Percentiles rank a stretch among this genome's conserved stretches.
Conservation (phyloP, 1,284 basidiomycete genomes). For the Ganoderma meredithae region DNA sequence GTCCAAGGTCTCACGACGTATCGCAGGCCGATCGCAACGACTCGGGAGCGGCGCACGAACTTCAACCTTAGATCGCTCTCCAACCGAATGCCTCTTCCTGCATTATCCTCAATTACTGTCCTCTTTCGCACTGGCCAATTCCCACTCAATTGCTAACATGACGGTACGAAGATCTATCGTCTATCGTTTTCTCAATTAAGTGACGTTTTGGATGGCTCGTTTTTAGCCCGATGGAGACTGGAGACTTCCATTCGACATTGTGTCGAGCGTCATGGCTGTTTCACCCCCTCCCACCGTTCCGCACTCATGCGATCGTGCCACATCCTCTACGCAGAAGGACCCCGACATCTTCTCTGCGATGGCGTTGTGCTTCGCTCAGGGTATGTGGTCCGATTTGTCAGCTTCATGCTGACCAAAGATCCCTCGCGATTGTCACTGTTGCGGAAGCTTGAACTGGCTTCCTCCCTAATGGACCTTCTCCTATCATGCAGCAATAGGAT, state of each 20-base stretch:
- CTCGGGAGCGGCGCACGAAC: not conserved
- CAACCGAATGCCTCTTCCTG: not conserved
- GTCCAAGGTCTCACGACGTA: no score
- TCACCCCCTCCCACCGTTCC: slow-evolving; percentile 1
- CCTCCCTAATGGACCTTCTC: not conserved
- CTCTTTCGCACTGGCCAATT: not conserved
- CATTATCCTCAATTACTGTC: not conserved
- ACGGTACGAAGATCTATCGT: not conserved
- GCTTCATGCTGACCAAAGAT: not conserved
- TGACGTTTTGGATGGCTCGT: not conserved
- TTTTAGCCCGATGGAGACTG: not conserved
- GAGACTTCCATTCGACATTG: slow-evolving; percentile 12
- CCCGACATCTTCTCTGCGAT: slow-evolving; percentile 11
- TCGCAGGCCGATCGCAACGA: no score
- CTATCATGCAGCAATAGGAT: not conserved
- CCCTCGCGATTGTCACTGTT: not conserved
- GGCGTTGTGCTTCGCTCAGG: not conserved
- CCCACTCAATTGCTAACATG: not conserved
- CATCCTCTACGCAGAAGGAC: slow-evolving; percentile 11
- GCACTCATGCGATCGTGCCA: slow-evolving; percentile 16
- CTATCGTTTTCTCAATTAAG: not conserved
- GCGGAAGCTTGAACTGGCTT: not conserved
- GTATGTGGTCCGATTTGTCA: not conserved
- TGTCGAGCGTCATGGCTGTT: slow-evolving; percentile 4
- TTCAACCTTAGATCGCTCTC: not conserved